phyloP scores from a whole-genome alignment of 73 alveolate genomes.

The Stentor roeselii region DNA sequence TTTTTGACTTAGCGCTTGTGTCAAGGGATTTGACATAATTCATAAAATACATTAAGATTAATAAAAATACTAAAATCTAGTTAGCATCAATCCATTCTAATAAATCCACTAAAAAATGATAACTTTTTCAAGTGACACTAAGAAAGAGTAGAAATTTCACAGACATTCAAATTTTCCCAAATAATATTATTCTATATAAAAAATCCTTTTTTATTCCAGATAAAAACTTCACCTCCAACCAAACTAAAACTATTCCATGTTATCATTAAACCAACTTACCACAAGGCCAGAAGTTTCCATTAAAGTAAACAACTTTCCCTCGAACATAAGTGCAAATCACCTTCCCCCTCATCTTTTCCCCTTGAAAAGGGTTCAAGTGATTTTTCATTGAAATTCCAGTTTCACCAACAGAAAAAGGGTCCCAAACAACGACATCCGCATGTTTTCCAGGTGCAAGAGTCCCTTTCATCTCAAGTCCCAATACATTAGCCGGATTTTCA shows the following conservation, averaged over 20 bases:
- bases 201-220: too few relatives aligned
- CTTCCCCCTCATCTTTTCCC: background rate
- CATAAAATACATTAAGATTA: too few relatives aligned
- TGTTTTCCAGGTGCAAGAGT: background rate
- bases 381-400: background rate
- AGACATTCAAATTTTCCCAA: too few relatives aligned
- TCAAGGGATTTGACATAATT: conserved; percentile 7
- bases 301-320: conserved; percentile 1
- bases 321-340: background rate
- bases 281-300: background rate
- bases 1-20: conserved; percentile 12
- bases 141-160: too few relatives aligned
- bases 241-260: too few relatives aligned
- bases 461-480: background rate
- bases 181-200: too few relatives aligned
- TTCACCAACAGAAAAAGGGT: background rate
- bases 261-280: too few relatives aligned
- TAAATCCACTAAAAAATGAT: too few relatives aligned
- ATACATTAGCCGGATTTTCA: background rate
- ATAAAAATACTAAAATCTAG: too few relatives aligned
- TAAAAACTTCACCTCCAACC: too few relatives aligned
- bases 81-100: too few relatives aligned
- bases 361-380: background rate
- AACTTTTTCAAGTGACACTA: too few relatives aligned
- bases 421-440: conserved; percentile 25